Conservation (phyloP, 2,329 filamentous ascomycete species). For the Botrytis squamosa region DNA sequence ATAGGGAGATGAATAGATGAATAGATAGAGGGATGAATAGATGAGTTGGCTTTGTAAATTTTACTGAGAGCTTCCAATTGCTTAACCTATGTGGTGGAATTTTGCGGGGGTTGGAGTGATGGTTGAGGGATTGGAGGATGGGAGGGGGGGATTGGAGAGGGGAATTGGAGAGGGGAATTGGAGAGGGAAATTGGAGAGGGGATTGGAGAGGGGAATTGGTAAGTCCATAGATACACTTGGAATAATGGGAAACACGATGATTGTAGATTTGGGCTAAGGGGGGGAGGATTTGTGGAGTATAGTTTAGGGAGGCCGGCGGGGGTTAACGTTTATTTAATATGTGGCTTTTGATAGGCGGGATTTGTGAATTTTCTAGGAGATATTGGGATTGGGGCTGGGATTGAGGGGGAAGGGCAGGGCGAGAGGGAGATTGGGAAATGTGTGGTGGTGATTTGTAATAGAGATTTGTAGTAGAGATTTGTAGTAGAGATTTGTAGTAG, state of each 20-base stretch:
- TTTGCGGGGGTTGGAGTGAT: too few relatives aligned
- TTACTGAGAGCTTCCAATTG: too few relatives aligned
- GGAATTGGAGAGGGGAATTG: too few relatives aligned
- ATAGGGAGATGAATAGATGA: too few relatives aligned
- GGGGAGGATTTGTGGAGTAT: neutral
- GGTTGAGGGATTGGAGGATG: too few relatives aligned
- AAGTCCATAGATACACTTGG: too few relatives aligned
- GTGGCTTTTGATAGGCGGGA: accelerated
- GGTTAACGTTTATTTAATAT: accelerated
- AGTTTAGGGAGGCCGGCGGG: too few relatives aligned
- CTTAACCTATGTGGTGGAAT: too few relatives aligned
- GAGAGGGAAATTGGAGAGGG: neutral
- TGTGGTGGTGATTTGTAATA: neutral
- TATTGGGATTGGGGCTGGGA: too few relatives aligned
- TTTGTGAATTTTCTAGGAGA: neutral
- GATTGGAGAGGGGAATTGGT: neutral
- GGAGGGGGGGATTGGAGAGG: neutral
- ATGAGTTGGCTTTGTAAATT: too few relatives aligned
- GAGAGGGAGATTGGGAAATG: too few relatives aligned
- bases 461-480: neutral
- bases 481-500: neutral
- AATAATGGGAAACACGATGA: accelerated
- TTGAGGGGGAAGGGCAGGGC: neutral
- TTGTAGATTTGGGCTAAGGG: neutral
- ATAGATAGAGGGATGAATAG: too few relatives aligned